Evolutionary conservation across 2,329 filamentous ascomycete species (phyloP), one percentile per base, ranked within the genome.

Genomic region (Chrysoporthe deuterocubensis): DNA sequence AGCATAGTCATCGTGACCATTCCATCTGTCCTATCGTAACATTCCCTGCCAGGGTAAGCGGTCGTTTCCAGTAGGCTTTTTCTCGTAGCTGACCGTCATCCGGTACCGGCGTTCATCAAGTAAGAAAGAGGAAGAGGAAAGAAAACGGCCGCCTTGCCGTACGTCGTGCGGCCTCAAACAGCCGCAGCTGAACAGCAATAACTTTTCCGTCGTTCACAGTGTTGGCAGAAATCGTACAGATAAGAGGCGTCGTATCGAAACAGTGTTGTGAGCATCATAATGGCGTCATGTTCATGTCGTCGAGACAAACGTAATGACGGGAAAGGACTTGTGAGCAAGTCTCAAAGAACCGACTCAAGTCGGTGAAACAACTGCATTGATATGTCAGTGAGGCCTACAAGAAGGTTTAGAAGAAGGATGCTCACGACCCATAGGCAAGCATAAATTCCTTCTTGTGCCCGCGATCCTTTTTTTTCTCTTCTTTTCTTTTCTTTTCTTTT

Each of bases 291-390:
- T 62, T 67, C 18, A 26, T 66, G 48, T 62, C 70, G 50, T 60
- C 66, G 66, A 60, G 74, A 69, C 65, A 72, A 69, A 70, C 72
- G 72, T 26, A 26, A 26, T 26, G 67, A 67, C 71, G 67, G 67
- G 72, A 74, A 62, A 56, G 56, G 48, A 67, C 59, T 50, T 46
- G 44, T 70, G 73, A 64, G 72, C 69, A 67, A 71, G 73, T 69
- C 70, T 72, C 69, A 73, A 77, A 77, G 73, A 73, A 69, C 65
- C 71, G 71, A 71, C 69, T 67, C 67, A 16, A 37, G 46, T 62
- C 61, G 61, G 62, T 69, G 7, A n/a, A 64, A 64, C 67, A 69
- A 69, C 65, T 67, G 50, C 9, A n/a, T 8, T n/a, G 2, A 40
- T 26, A 62, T 7, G 48, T 62, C 7, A 62, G 64, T 40, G 26